Evolutionary conservation across 495 filamentous ascomycete genomes (phyloP).

Genomic region (Neurospora terricola): DNA sequence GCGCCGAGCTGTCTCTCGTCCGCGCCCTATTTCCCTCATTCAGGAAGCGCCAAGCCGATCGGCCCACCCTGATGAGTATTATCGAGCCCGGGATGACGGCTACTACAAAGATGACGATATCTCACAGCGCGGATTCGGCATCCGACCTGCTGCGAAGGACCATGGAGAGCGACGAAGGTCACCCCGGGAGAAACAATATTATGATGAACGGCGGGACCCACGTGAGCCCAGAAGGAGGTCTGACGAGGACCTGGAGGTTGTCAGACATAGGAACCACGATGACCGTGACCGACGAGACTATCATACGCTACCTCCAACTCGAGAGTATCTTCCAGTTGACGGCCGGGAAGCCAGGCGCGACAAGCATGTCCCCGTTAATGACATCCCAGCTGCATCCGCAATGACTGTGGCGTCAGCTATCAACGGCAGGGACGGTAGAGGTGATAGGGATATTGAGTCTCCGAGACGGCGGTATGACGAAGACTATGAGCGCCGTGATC

Average conservation of each 20-base stretch:
- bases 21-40: constrained; percentile 38
- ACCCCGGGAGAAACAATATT: constrained; percentile 16
- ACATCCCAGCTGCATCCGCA: background rate
- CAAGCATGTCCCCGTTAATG: background rate
- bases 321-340: background rate
- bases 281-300: constrained; percentile 7
- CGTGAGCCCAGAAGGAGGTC: constrained; percentile 21
- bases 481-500: constrained; percentile 1
- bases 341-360: background rate
- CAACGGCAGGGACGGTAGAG: background rate
- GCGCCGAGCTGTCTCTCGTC: constrained; percentile 18
- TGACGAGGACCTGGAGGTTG: constrained; percentile 25
- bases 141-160: constrained; percentile 28
- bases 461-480: background rate
- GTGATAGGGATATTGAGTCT: background rate
- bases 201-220: constrained; percentile 28
- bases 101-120: constrained; percentile 31
- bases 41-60: constrained; percentile 28
- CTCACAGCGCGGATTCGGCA: constrained; percentile 33
- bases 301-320: background rate
- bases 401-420: background rate
- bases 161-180: constrained; percentile 17
- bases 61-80: constrained; percentile 32
- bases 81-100: constrained; percentile 24
- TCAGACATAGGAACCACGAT: constrained; percentile 12